Evolutionary conservation across 2,329 filamentous ascomycete species (phyloP).

Genomic region (Cladosporium sp.): DNA sequence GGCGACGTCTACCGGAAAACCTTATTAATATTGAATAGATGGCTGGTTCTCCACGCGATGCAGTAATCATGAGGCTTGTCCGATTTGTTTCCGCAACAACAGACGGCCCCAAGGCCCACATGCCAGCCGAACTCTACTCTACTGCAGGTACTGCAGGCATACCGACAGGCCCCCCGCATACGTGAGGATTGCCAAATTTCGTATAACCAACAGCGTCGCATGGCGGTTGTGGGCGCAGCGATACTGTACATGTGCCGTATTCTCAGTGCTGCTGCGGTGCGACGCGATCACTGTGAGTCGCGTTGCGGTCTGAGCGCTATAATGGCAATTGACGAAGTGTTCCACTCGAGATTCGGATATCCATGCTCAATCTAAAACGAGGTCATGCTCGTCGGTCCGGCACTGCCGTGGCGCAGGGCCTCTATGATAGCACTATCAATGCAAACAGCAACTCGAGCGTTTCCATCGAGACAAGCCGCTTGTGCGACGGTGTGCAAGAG

Average conservation of each 20-base stretch:
- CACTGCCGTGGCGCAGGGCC: neutral
- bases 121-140: slow-evolving; percentile 1
- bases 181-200: neutral
- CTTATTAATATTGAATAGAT: neutral
- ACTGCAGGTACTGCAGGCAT: slow-evolving; percentile 3
- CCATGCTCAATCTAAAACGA: slow-evolving; percentile 11
- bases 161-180: neutral
- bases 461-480: neutral
- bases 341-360: neutral
- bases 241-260: neutral
- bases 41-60: slow-evolving; percentile 2
- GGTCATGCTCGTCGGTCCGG: neutral
- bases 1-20: neutral
- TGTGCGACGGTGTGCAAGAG: neutral
- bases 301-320: neutral
- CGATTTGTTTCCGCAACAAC: slow-evolving; percentile 2
- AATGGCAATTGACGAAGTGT: neutral
- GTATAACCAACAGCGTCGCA: neutral
- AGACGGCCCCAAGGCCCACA: neutral
- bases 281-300: slow-evolving; percentile 4
- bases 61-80: neutral
- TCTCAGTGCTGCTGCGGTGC: neutral
- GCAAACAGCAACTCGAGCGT: neutral
- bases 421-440: neutral
- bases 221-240: neutral